Base-by-base conservation (phyloP, 441 rosid species). In the Caryocar brasiliense region DNA sequence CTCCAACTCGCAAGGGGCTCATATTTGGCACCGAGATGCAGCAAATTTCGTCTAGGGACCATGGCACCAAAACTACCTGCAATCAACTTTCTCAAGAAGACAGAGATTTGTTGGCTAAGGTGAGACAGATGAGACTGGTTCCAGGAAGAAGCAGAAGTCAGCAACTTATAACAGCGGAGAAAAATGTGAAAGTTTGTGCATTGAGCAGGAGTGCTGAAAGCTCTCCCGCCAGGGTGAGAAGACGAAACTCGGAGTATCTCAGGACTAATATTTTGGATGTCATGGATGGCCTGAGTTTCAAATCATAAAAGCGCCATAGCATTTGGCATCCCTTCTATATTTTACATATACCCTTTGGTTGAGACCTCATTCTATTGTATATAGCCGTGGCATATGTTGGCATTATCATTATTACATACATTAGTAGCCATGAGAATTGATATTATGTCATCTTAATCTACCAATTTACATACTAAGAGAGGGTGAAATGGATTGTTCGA, bases 101-200 rank as follows among this genome's bases (percentile, higher is more conserved):
- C 17, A 70, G 68, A 54, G 56, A 67, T 29, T 30, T 81, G 46
- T 46, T 87, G 21, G 76, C 78, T 58, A 76, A 52, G 12, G 75
- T 68, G 26, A 21, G 61, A 6, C 44, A 62, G 29, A 75, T 57
- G 70, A 75, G 72, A 54, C 26, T 61, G 67, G 65, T 70, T 26
- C 81, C 76, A 0, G 77, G 75, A 55, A 44, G 69, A 46, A 91
- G 96, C 65, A 87, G 75, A 68, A 83, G 93, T 39, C 85, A 81
- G 47, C 95, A 87, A 41, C 66, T 89, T 47, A 19, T 64, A 0
- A 8, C 26, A 23, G 69, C 64, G 11, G 45, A 45, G 44, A 67
- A 62, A 63, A 72, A 59, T 46, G 56, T 62, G 45, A 59, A 54
- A 59, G 46, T 66, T 4, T 69, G 65, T 61, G 68, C 72, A 14